Base-by-base conservation (phyloP, 164 flowering plant species). In the Santalum album region DNA sequence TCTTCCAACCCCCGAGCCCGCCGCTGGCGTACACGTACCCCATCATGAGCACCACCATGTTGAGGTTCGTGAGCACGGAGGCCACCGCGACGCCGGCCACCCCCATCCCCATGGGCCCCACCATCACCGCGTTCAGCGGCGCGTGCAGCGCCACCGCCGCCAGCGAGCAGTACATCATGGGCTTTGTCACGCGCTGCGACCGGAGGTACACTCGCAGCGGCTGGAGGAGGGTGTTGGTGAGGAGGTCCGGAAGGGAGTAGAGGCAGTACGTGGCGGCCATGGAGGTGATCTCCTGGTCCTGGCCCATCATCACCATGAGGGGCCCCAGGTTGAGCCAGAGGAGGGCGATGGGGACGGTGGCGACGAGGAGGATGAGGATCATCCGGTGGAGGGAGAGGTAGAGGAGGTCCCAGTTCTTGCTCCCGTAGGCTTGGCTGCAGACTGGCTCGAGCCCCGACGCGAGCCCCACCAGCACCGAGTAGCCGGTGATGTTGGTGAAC, bases 391-490 rank as follows among this genome's bases (percentile, higher is more conserved):
- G 72, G 42, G 96, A 84, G 42, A 81, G 68, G 1, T 79, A 57
- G 38, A 87, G 78, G 0, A 86, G 73, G 21, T 75, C 83, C 87
- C 82, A 79, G 66, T 80, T 83, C 45, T 74, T 76, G 62, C 72
- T 76, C 0, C 96, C 96, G 55, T 72, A 83, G 29, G 98, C 98
- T 68, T 86, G 96, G 71, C 87, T 75, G 61, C 94, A 80, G 1
- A 92, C 85, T 4, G 98, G 98, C 53, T 92, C 98, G 17, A 92
- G 72, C 7, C 96, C 98, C 12, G 95, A 80, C 10, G 98, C 94
- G 4, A 92, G 69, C 6, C 96, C 98, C 46, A 75, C 72, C 20
- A 92, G 65, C 29, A 92, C 87, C 18, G 96, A 92, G 82, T 88
- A 89, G 18, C 98, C 99, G 2, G 98, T 86, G 49, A 91, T 91